Evolutionary conservation across 225 moss, liverwort and hornwort genomes (phyloP).

Genomic region (Marchantia polymorpha): DNA sequence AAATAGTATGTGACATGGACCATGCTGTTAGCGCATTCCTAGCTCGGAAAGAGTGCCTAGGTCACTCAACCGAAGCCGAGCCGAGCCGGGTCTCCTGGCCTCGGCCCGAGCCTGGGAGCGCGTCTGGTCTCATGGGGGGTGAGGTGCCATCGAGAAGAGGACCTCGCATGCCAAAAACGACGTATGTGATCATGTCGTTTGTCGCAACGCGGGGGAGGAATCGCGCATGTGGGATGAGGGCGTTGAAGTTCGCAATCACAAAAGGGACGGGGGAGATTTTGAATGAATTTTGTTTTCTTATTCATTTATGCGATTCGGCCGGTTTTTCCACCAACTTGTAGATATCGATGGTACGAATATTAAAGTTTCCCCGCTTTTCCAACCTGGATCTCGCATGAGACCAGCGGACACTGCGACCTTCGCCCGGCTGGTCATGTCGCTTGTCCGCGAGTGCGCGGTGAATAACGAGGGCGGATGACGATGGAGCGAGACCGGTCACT

Average conservation of each 20-base stretch:
- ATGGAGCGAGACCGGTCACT: too few relatives aligned
- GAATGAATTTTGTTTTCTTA: neutral
- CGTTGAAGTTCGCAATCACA: neutral
- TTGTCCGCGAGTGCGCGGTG: neutral
- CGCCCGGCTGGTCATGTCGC: neutral
- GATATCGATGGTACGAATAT: neutral
- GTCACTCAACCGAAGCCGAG: neutral
- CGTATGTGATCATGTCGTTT: slow-evolving; percentile 1
- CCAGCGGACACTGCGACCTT: neutral
- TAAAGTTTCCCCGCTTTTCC: neutral
- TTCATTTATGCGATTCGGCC: neutral
- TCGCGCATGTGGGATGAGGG: neutral
- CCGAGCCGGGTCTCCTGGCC: too few relatives aligned
- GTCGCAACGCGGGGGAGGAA: neutral
- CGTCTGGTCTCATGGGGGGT: neutral
- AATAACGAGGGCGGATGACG: neutral
- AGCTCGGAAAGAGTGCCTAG: neutral
- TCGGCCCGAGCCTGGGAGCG: too few relatives aligned
- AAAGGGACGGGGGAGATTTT: neutral
- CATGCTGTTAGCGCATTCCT: neutral
- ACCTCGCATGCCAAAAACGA: neutral
- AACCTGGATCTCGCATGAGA: neutral
- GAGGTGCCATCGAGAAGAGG: neutral
- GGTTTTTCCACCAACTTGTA: neutral
- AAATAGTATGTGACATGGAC: neutral